A percentile compares a stretch with the other conserved stretches of the same genome.
Conservation (phyloP, 2,329 filamentous ascomycete species). For the Cordyceps militaris region DNA sequence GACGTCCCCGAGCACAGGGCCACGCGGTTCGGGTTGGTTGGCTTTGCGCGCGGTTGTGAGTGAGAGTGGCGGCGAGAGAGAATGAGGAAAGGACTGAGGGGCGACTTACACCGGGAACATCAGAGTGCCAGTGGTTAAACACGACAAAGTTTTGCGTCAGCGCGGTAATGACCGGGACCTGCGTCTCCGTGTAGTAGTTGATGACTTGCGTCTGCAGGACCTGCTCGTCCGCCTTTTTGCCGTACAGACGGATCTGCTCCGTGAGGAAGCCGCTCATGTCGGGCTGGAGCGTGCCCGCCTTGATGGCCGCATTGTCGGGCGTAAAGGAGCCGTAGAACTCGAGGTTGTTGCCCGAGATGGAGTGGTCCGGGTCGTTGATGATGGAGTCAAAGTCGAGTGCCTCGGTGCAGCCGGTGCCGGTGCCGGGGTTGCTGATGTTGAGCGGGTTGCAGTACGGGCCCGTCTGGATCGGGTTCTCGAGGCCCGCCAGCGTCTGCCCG, state of each 20-base stretch:
- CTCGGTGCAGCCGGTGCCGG: slow-evolving; percentile 22
- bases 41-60: slow-evolving; percentile 19
- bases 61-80: neutral
- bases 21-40: slow-evolving; percentile 36
- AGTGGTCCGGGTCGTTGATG: slow-evolving; percentile 34
- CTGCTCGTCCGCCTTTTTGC: slow-evolving; percentile 24
- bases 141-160: slow-evolving; percentile 34
- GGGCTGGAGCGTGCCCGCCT: slow-evolving; percentile 24
- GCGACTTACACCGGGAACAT: slow-evolving; percentile 30
- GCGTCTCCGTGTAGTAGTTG: slow-evolving; percentile 36
- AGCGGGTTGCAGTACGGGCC: slow-evolving; percentile 35
- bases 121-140: slow-evolving; percentile 39
- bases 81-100: neutral
- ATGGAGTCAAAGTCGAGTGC: slow-evolving; percentile 34
- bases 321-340: slow-evolving; percentile 35
- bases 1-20: slow-evolving; percentile 25
- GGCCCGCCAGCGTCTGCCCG: slow-evolving; percentile 29
- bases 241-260: slow-evolving; percentile 32
- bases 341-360: slow-evolving; percentile 35
- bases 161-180: slow-evolving; percentile 34
- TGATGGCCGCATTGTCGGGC: slow-evolving; percentile 30
- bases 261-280: slow-evolving; percentile 33
- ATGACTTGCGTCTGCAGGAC: slow-evolving; percentile 31
- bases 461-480: slow-evolving; percentile 35
- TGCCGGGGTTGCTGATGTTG: slow-evolving; percentile 23